phyloP scores from a whole-genome alignment of 73 alveolate genomes.

The Stentor coeruleus region DNA sequence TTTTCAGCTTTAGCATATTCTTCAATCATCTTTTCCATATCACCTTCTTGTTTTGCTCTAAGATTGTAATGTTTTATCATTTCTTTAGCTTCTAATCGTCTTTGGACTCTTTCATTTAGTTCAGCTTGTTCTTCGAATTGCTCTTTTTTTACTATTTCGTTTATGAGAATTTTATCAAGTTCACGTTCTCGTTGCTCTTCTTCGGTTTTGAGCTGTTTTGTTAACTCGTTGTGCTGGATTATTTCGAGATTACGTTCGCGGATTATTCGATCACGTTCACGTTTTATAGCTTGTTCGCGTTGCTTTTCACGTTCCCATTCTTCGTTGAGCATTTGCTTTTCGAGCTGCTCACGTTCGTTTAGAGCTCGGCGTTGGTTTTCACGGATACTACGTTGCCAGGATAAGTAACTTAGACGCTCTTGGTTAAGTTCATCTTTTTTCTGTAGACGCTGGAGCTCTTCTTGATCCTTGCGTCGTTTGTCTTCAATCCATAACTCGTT shows the following conservation, averaged over 20 bases:
- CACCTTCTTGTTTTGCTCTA: constrained; percentile 40
- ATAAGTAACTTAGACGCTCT: constrained; percentile 45
- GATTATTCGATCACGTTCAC: constrained; percentile 41
- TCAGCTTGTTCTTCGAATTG: constrained; percentile 34
- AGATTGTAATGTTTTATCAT: constrained; percentile 44
- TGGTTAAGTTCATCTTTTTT: constrained; percentile 42
- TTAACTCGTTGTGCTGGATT: constrained; percentile 56
- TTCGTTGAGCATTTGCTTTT: constrained; percentile 47
- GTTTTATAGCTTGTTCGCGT: constrained; percentile 46
- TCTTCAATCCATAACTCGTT: constrained; percentile 62
- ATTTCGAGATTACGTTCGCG: constrained; percentile 51
- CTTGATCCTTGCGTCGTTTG: constrained; percentile 43
- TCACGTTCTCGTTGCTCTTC: constrained; percentile 37
- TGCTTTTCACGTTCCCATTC: constrained; percentile 54
- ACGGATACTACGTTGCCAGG: constrained; percentile 45
- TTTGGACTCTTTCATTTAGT: constrained; percentile 36
- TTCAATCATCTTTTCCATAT: constrained; percentile 52
- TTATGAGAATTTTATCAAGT: constrained; percentile 37
- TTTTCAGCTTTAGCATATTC: constrained; percentile 47
- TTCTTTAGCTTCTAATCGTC: constrained; percentile 58
- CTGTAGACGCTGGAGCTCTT: constrained; percentile 41
- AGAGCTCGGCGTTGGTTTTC: background rate
- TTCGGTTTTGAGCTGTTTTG: constrained; percentile 36
- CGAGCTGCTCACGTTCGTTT: constrained; percentile 30
- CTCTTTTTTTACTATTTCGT: constrained; percentile 37